A percentile compares a stretch with the other conserved stretches of the same genome.
phyloP scores from a whole-genome alignment of 495 filamentous ascomycete species.

The Pseudoneurospora amorphoporcata region DNA sequence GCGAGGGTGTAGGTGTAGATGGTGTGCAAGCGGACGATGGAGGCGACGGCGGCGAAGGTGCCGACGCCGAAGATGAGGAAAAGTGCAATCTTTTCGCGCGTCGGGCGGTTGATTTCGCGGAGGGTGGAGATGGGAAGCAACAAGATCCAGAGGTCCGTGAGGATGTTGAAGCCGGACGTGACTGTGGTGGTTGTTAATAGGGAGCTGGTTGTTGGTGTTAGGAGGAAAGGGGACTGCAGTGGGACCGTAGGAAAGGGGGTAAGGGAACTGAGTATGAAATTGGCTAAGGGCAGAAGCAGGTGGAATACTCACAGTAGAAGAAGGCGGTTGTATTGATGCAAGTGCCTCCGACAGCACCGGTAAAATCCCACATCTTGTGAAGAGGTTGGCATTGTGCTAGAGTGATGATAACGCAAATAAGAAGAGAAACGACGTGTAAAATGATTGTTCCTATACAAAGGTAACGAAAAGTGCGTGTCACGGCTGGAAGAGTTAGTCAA shows the following conservation, averaged over 20 bases:
- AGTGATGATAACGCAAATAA: slow-evolving; percentile 26
- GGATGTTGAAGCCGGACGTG: slow-evolving; percentile 41
- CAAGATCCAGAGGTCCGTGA: slow-evolving; percentile 43
- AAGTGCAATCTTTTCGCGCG: slow-evolving; percentile 35
- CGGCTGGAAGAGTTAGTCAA: slow-evolving; percentile 6
- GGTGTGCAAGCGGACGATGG: slow-evolving; percentile 36
- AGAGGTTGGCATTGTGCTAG: slow-evolving; percentile 37
- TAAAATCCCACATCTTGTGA: slow-evolving; percentile 37
- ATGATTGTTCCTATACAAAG: slow-evolving; percentile 25
- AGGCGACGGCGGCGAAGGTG: slow-evolving; percentile 29
- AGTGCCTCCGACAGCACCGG: slow-evolving; percentile 16
- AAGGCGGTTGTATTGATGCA: slow-evolving; percentile 41
- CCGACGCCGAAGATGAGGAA: slow-evolving; percentile 41
- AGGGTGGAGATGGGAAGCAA: slow-evolving; percentile 39
- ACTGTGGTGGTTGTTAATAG: slow-evolving; percentile 13
- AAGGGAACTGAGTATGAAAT: background rate
- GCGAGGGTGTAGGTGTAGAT: slow-evolving; percentile 24
- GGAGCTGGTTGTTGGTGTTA: background rate
- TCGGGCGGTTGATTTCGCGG: slow-evolving; percentile 30
- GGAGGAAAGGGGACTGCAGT: no score
- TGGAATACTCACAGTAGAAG: slow-evolving; percentile 34
- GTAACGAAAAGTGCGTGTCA: slow-evolving; percentile 21
- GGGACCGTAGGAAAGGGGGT: no score
- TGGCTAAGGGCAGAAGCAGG: background rate
- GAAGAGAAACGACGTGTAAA: slow-evolving; percentile 28